Conservation (phyloP, 345 rosid genomes). For the Theobroma cacao region DNA sequence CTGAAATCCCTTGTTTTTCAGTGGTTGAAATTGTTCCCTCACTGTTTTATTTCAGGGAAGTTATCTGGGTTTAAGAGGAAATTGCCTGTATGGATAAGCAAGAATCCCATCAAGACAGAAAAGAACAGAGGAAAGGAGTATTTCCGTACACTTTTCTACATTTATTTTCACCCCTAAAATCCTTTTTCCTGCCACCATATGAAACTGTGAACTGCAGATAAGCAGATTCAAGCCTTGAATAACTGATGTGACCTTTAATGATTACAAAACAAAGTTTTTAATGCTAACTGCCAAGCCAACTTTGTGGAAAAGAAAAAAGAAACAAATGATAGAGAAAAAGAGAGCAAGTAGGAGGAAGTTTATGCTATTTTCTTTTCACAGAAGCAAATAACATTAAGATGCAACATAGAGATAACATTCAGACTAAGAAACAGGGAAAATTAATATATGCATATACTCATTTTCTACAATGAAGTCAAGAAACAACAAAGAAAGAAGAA, state of each 20-base stretch:
- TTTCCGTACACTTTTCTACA: not conserved
- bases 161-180: not conserved
- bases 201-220: not conserved
- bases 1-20: not conserved
- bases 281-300: too few relatives aligned
- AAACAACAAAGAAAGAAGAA: not conserved
- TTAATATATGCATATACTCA: not conserved
- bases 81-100: not conserved
- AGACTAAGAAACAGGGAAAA: not conserved
- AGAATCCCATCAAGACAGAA: not conserved
- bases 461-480: not conserved
- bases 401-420: not conserved
- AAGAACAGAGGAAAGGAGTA: not conserved
- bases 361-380: too few relatives aligned
- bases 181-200: too few relatives aligned
- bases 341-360: not conserved
- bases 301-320: not conserved
- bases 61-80: not conserved
- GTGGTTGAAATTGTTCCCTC: not conserved
- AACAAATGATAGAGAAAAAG: not conserved
- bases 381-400: not conserved
- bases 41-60: not conserved
- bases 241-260: not conserved
- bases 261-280: not conserved
- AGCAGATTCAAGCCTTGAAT: not conserved